Evolutionary conservation across 345 rosid genomes (phyloP), one percentile per base, ranked within the genome.

Genomic region (Trapa bicornis): DNA sequence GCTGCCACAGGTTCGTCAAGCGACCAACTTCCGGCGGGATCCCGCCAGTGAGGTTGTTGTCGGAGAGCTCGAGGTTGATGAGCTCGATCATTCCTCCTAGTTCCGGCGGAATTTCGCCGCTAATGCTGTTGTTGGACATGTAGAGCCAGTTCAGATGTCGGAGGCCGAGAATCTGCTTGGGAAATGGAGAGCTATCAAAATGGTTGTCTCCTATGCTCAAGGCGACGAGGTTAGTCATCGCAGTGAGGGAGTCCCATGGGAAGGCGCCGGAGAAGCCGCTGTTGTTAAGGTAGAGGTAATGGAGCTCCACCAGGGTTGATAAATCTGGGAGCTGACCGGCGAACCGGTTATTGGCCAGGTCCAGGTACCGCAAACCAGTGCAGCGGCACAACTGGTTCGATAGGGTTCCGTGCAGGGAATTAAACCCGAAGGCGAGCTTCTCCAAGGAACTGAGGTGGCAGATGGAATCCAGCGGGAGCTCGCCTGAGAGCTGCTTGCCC

Each of bases 201-300:
- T 67, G 75, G 61, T 79, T 82, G 75, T 82, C 85, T 6, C 83
- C 83, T 14, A 73, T 22, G 60, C 85, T 82, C 50, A 82, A 61
- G 7, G 70, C 65, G 36, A 73, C 48, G 33, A 82, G 76, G 11
- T 66, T 47, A 5, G 71, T 65, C 74, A 72, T 66, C 74, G 37
- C 77, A 47, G 37, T 61, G 45, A 82, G 60, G 3, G 80, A 82
- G 6, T 75, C 63, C 85, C 85, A 79, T 0, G 83, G 85, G 64
- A 82, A 82, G 33, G n/a, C 17, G 57, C 76, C 73, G 39, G 61
- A 57, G 39, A 73, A 65, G 32, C 72, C 72, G 65, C 76, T 73
- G 48, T 5, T 15, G 22, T 73, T 73, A 53, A 69, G 50, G 63
- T 6, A 69, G 17, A 73, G 72, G 56, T 68, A 47, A 48, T 39